These are phyloP conservation scores for Suhomyces bolitotheri DNA, from an alignment of 1,139 yeast genomes.

Conservation along the genomic window DNA sequence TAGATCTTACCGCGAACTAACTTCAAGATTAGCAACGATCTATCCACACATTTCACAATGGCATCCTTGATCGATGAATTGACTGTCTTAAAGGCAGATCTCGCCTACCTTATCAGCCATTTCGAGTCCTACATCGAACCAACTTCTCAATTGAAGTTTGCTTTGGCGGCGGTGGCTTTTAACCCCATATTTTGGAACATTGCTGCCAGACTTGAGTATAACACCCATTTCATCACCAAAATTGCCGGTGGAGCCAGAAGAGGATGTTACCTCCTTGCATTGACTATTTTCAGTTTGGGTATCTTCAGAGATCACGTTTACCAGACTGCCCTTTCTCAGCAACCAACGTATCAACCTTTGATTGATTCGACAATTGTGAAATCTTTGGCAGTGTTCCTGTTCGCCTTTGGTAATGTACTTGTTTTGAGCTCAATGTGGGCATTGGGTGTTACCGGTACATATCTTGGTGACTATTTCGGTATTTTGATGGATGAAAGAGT, in stretches of 20 bases:
- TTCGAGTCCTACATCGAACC: conserved; percentile 26
- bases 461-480: conserved; percentile 95
- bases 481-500: conserved; percentile 89
- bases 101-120: conserved; percentile 18
- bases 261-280: conserved; percentile 85
- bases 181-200: conserved; percentile 96
- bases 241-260: conserved; percentile 64
- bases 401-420: conserved; percentile 72
- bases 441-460: conserved; percentile 95
- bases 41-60: conserved; percentile 2
- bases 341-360: conserved; percentile 55
- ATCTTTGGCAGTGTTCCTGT: conserved; percentile 38
- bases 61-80: conserved; percentile 14
- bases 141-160: conserved; percentile 30
- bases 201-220: conserved; percentile 84
- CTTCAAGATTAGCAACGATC: background rate
- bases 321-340: conserved; percentile 54
- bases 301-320: conserved; percentile 77
- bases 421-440: conserved; percentile 87
- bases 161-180: conserved; percentile 69
- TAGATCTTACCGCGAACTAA: background rate
- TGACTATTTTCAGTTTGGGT: conserved; percentile 81
- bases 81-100: conserved; percentile 10
- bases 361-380: conserved; percentile 38
- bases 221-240: conserved; percentile 71